Evolutionary conservation across 2,329 filamentous ascomycete genomes (phyloP), one percentile per base, ranked within the genome.

Genomic region (Trematosphaeria pertusa): DNA sequence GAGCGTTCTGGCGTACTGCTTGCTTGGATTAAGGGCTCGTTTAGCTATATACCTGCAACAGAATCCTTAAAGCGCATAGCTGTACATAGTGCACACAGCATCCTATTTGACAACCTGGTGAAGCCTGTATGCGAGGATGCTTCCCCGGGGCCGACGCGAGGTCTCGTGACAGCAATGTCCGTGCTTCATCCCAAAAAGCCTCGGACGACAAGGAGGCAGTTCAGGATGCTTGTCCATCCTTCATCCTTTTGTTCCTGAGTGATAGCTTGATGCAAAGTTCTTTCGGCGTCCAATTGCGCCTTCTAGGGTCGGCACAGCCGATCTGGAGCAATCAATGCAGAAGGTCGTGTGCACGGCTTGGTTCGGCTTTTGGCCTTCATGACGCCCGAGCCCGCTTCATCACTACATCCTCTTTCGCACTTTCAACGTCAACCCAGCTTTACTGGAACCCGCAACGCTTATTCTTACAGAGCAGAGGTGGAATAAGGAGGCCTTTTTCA

Each of bases 1-100:
- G 38, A 51, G 44, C 56, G 43, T 57, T 58, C 19, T 30, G 38
- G 46, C 46, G 41, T 47, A 33, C 4, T n/a, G n/a, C n/a, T n/a
- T n/a, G n/a, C n/a, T n/a, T n/a, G 22, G 20, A 15, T 18, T 26
- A 33, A 26, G 35, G 35, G 33, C 4, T 36, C 21, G 31, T 37
- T 36, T 34, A 37, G 35, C 47, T 50, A 37, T 43, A 35, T 50
- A 43, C 36, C 38, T 43, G 28, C 12, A 46, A 51, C 21, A 38
- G 37, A 14, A 33, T 10, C 20, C 35, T 28, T 34, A 22, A 14
- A 39, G 33, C 14, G 18, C 28, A n/a, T n/a, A n/a, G n/a, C n/a
- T n/a, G n/a, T n/a, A n/a, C n/a, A n/a, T n/a, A n/a, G n/a, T n/a
- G n/a, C n/a, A n/a, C n/a, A n/a, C n/a, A n/a, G n/a, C n/a, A n/a